Evolutionary conservation across 805 yeast genomes (phyloP).

Genomic region (Kodamaea lidongshanica): DNA sequence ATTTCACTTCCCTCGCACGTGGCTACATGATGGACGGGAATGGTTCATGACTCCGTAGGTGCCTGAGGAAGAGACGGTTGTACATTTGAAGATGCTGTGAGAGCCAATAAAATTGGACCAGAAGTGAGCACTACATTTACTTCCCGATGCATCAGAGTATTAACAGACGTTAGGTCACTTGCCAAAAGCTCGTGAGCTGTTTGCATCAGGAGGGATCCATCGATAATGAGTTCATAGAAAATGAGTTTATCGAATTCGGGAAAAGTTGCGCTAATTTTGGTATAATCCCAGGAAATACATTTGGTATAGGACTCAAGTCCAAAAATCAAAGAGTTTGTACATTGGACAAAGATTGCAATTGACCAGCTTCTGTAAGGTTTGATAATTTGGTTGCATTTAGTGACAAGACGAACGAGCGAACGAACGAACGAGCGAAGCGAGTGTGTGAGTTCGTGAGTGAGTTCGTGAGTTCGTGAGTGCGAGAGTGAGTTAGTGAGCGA

Average conservation of each 20-base stretch:
- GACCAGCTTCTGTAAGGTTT: conserved; percentile 33
- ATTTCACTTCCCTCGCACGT: conserved; percentile 45
- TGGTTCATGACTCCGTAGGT: no score
- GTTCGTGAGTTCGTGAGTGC: no score
- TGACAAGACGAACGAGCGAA: conserved; percentile 50
- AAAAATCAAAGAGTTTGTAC: conserved; percentile 41
- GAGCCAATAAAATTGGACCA: conserved; percentile 49
- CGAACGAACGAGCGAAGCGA: no score
- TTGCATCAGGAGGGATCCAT: conserved; percentile 68
- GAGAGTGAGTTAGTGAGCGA: no score
- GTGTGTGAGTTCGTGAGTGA: no score
- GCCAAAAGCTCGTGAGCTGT: conserved; percentile 63
- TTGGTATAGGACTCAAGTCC: conserved; percentile 49
- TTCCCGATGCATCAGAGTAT: conserved; percentile 37
- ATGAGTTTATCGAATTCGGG: conserved; percentile 65
- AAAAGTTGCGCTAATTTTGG: conserved; percentile 38
- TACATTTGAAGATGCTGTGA: conserved; percentile 5
- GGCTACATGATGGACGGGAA: conserved; percentile 79
- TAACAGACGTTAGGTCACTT: no score
- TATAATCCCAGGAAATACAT: conserved; percentile 46
- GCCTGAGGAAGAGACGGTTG: neutral
- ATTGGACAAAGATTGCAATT: conserved; percentile 29
- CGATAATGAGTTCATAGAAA: conserved; percentile 62
- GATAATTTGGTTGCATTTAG: conserved; percentile 46
- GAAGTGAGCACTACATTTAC: conserved; percentile 46